Evolutionary conservation across 192 early-diverging fungal genomes (phyloP), one percentile per base, ranked within the genome.

Genomic region (Coemansia sp.): DNA sequence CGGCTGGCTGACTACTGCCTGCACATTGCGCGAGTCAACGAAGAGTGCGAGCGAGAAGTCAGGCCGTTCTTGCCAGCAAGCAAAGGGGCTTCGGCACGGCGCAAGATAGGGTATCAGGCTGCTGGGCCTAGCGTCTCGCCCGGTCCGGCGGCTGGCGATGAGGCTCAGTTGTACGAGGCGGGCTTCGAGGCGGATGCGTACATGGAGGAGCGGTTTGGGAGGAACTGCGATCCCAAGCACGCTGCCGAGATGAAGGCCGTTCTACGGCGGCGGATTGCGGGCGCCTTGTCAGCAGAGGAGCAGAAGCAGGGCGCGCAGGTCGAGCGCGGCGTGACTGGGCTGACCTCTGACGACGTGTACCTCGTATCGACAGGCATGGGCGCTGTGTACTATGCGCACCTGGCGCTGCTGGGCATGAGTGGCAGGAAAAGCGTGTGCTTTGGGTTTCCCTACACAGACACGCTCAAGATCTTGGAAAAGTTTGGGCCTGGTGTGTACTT

Each of bases 371-470:
- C 86, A 26, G 96, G 96, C 3, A 97, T 97, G 95, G 90, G 89
- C 62, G 94, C 96, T 3, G 95, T 99, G 39, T 99, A 88, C 72
- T 88, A 92, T 66, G 86, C 93, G 13, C 93, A 95, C 76, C 85
- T 88, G 46, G 72, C 88, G 37, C 84, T 90, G 8, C 83, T 88
- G 28, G 70, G 77, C 11, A 48, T 63, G 65, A 82, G 24, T 37
- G 65, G 10, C 70, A 78, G 53, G 48, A 93, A 94, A 73, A 92
- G 86, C 62, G 86, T 96, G 4, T 95, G 94, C 66, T 99, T 92
- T 85, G 95, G 96, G 0, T 98, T 99, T 67, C 90, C 94, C 7
- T 99, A 99, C 80, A 88, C 90, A 2, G 96, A 99, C 72, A 95
- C 94, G n/a, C 84, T 99, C 23, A 99, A 99, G 78, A 92, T 99